These are phyloP conservation scores for Colletotrichum zoysiae DNA, from an alignment of 2,329 filamentous ascomycete species.

Conservation along the genomic window DNA sequence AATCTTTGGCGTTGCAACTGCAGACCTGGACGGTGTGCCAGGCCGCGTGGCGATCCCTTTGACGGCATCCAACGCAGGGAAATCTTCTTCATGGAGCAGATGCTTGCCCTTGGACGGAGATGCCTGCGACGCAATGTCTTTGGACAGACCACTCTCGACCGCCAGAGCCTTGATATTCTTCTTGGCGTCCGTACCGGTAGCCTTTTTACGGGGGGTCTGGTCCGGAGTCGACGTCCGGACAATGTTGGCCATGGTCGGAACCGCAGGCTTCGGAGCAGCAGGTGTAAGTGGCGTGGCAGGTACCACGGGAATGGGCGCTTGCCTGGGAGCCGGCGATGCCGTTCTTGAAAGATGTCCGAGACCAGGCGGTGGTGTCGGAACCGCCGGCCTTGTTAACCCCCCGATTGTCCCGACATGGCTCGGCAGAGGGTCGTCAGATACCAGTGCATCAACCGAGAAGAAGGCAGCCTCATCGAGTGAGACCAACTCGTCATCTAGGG, in stretches of 20 bases:
- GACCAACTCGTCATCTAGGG: slow-evolving; percentile 72
- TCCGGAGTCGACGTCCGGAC: slow-evolving; percentile 49
- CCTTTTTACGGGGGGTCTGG: slow-evolving; percentile 49
- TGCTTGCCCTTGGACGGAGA: slow-evolving; percentile 42
- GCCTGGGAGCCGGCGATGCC: slow-evolving; percentile 49
- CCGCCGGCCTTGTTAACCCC: slow-evolving; percentile 12
- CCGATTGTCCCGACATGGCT: slow-evolving; percentile 11
- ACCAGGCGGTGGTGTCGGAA: slow-evolving; percentile 56
- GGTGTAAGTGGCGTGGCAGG: slow-evolving; percentile 29
- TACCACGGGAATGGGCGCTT: slow-evolving; percentile 41
- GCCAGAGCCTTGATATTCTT: slow-evolving; percentile 60
- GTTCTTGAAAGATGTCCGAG: slow-evolving; percentile 56
- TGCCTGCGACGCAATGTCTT: slow-evolving; percentile 59
- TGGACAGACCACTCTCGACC: slow-evolving; percentile 60
- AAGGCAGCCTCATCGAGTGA: slow-evolving; percentile 71
- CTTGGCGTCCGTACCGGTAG: slow-evolving; percentile 53
- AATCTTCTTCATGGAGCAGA: slow-evolving; percentile 71
- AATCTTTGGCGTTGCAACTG: slow-evolving; percentile 53
- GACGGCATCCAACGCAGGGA: slow-evolving; percentile 67
- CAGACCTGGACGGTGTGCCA: slow-evolving; percentile 49
- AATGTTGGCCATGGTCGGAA: slow-evolving; percentile 45
- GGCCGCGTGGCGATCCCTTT: slow-evolving; percentile 53
- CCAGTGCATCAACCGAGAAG: slow-evolving; percentile 75
- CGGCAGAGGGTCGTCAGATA: slow-evolving; percentile 67
- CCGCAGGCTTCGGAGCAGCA: slow-evolving; percentile 41